Evolutionary conservation across 495 filamentous ascomycete species (phyloP).

Genomic region (Parmelia sp.): DNA sequence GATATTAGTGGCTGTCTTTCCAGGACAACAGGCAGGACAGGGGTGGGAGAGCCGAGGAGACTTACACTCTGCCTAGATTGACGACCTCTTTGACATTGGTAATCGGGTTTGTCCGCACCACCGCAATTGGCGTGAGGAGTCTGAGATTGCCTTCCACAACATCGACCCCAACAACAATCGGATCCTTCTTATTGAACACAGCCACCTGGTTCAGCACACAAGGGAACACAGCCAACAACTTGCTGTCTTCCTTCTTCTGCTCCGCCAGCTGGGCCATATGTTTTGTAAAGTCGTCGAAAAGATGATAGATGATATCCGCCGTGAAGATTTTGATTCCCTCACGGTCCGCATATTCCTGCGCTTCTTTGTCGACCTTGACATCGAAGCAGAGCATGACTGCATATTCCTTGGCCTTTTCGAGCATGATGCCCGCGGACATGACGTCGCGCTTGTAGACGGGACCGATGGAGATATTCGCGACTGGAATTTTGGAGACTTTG

Average conservation of each 20-base stretch:
- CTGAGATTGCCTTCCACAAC: slow-evolving; percentile 81
- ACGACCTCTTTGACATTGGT: slow-evolving; percentile 79
- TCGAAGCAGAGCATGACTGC: slow-evolving; percentile 99
- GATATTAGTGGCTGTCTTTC: slow-evolving; percentile 14
- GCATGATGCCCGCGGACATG: slow-evolving; percentile 92
- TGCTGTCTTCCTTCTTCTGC: slow-evolving; percentile 91
- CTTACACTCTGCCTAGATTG: slow-evolving; percentile 89
- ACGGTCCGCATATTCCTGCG: slow-evolving; percentile 82
- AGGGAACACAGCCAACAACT: slow-evolving; percentile 92
- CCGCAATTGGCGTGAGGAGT: slow-evolving; percentile 81
- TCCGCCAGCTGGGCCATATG: slow-evolving; percentile 82
- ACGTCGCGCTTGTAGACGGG: slow-evolving; percentile 98
- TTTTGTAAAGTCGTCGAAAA: slow-evolving; percentile 94
- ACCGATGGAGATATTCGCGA: slow-evolving; percentile 94
- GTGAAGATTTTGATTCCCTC: slow-evolving; percentile 98
- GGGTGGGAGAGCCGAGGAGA: slow-evolving; percentile 25
- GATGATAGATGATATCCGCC: slow-evolving; percentile 97
- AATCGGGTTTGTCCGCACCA: slow-evolving; percentile 69
- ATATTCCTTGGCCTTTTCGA: slow-evolving; percentile 91
- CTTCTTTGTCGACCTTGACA: slow-evolving; percentile 98
- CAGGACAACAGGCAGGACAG: neutral
- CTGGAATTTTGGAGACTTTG: slow-evolving; percentile 88
- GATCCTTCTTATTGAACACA: slow-evolving; percentile 97
- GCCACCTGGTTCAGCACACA: slow-evolving; percentile 83
- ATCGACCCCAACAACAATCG: slow-evolving; percentile 94